phyloP scores from a whole-genome alignment of 768 basidiomycete species.

The Punctularia strigosozonata region DNA sequence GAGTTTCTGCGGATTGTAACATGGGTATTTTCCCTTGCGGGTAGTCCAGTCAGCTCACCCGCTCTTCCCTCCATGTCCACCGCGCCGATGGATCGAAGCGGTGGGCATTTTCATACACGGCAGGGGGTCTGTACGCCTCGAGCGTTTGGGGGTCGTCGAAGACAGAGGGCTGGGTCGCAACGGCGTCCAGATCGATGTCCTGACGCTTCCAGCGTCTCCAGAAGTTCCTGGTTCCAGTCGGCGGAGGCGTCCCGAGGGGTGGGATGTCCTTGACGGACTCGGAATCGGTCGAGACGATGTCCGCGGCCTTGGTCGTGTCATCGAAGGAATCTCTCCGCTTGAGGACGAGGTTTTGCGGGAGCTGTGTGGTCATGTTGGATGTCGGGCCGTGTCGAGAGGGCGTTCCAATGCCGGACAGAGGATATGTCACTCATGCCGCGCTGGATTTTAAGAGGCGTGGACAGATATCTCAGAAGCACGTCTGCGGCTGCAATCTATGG shows the following conservation, averaged over 20 bases:
- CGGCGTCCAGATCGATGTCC: conserved; percentile 33
- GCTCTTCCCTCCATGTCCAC: conserved; percentile 66
- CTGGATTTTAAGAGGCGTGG: too few species aligned
- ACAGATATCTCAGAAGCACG: too few species aligned
- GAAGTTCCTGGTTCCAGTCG: not conserved
- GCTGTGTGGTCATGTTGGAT: too few species aligned
- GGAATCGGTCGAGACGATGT: too few species aligned
- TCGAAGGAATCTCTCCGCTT: too few species aligned
- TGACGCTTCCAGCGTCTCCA: not conserved
- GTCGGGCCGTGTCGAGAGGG: too few species aligned
- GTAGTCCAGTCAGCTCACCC: conserved; percentile 18
- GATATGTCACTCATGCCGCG: too few species aligned
- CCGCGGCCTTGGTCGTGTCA: too few species aligned
- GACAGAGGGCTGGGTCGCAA: conserved; percentile 51
- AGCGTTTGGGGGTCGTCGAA: conserved; percentile 44
- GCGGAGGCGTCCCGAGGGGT: not conserved
- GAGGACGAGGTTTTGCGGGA: too few species aligned
- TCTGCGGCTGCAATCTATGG: too few species aligned
- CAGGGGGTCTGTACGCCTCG: conserved; percentile 39
- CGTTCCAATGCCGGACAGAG: too few species aligned
- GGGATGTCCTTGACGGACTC: too few species aligned
- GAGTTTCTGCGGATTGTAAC: conserved; percentile 22
- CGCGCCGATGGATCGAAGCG: conserved; percentile 55
- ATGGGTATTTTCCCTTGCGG: not conserved
- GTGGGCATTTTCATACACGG: conserved; percentile 46